Base-by-base conservation (phyloP, 164 flowering plant species). In the Paratinospora sagittata region DNA sequence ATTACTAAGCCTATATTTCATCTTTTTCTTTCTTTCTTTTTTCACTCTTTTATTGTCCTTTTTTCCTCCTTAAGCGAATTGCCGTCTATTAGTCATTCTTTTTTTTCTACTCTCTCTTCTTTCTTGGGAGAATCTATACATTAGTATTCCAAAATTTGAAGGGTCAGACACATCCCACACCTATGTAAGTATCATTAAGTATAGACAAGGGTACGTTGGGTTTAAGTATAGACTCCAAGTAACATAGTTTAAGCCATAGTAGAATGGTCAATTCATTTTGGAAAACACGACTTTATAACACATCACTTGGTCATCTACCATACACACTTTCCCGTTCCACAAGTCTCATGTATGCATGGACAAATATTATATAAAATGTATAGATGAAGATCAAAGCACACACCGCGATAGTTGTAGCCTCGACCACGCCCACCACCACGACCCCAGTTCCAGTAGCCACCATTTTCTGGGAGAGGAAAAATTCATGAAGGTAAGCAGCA, bases 361-460 rank as follows among this genome's bases (percentile, higher is more conserved):
- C 63, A n/a, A 2, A 39, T 39, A n/a, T n/a, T n/a, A 4, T 39
- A 39, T n/a, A 16, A 37, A 19, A 52, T 2, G 23, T 6, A 1
- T 23, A 37, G 11, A 23, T 30, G 2, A 36, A 16, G 12, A 19
- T 6, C 13, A 37, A 26, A 67, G 37, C 60, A 75, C 78, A 75
- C 74, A 85, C 88, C 87, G 69, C 78, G 83, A 75, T 80, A 75
- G 26, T 82, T 83, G 81, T 82, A 80, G 34, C 86, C 78, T 76
- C 91, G 78, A 61, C 88, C 85, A 49, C 88, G 81, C 27, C 83
- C 84, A 65, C 87, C 84, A 30, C 87, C 88, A 71, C 85, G 81
- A n/a, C 92, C 89, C 45, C 45, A 33, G 57, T 71, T 67, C 62
- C 62, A 69, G 27, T 65, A 83, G 9, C 86, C 88, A 73, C 84